These are phyloP conservation scores for Colletotrichum higginsianum DNA, from an alignment of 2,329 filamentous ascomycete genomes.

Conservation along the genomic window DNA sequence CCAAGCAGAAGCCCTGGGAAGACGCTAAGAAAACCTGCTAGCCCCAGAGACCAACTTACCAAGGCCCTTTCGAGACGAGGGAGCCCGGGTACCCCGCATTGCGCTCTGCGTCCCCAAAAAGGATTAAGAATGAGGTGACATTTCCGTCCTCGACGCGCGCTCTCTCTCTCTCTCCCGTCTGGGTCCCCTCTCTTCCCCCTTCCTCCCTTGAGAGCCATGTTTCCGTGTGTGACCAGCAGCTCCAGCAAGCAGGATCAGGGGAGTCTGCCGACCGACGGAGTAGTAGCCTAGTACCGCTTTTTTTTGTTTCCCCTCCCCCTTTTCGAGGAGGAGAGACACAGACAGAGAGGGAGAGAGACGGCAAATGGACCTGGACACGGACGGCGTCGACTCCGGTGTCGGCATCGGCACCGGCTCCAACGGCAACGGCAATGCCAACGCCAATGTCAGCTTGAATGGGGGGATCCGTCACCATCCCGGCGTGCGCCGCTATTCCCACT, in stretches of 20 bases:
- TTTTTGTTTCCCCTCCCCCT: background rate
- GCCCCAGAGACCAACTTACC: too few species aligned
- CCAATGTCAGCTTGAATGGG: conserved; percentile 6
- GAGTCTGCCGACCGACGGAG: conserved; percentile 25
- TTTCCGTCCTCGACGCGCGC: conserved; percentile 32
- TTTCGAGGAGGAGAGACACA: background rate
- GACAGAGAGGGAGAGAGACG: background rate
- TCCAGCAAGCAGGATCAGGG: conserved; percentile 36
- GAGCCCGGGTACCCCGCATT: conserved; percentile 37
- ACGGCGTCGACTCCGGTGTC: conserved; percentile 38
- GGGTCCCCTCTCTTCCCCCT: conserved; percentile 27
- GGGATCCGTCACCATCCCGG: background rate
- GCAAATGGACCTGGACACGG: conserved; percentile 36
- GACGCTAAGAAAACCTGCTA: background rate
- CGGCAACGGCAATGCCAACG: conserved; percentile 19
- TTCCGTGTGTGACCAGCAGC: conserved; percentile 35
- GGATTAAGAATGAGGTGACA: conserved; percentile 42
- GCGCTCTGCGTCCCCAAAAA: conserved; percentile 35
- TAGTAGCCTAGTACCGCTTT: conserved; percentile 3
- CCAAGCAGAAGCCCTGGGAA: background rate
- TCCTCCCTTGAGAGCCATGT: conserved; percentile 26
- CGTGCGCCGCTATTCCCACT: conserved; percentile 35
- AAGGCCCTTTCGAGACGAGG: background rate
- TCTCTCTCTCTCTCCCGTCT: conserved; percentile 5
- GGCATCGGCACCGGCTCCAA: conserved; percentile 29